Evolutionary conservation across 176 grass and related monocot genomes (phyloP).

Genomic region (Themeda triandra): DNA sequence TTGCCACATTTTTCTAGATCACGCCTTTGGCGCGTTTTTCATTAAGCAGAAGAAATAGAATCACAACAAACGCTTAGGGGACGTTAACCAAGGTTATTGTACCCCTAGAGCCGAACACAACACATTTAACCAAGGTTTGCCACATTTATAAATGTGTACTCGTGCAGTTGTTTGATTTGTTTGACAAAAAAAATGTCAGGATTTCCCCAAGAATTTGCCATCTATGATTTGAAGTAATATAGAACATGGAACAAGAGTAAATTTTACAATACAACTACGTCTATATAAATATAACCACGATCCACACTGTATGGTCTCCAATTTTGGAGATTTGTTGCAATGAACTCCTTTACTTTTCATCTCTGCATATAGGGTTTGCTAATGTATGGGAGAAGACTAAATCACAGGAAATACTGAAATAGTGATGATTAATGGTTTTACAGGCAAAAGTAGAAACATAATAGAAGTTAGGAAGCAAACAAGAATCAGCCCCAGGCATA

Average conservation of each 20-base stretch:
- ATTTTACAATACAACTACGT: not conserved
- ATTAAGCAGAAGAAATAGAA: too few relatives aligned
- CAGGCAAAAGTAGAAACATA: not conserved
- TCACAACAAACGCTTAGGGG: too few relatives aligned
- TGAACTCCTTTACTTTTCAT: not conserved
- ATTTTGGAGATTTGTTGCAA: not conserved
- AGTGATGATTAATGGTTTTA: not conserved
- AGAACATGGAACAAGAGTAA: too few relatives aligned
- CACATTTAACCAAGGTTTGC: too few relatives aligned
- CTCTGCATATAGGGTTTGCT: not conserved
- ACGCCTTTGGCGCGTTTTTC: too few relatives aligned
- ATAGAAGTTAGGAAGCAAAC: not conserved
- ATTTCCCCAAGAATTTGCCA: not conserved
- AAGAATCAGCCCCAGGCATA: not conserved
- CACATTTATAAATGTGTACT: too few relatives aligned
- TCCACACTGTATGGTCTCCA: not conserved
- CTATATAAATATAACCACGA: not conserved
- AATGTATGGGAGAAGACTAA: not conserved
- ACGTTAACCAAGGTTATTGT: too few relatives aligned
- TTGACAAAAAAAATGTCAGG: not conserved
- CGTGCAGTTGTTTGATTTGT: not conserved
- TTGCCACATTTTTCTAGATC: too few relatives aligned
- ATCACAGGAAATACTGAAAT: not conserved
- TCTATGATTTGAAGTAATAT: not conserved
- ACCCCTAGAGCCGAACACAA: too few relatives aligned